Evolutionary conservation across 2,329 filamentous ascomycete species (phyloP).

Genomic region (Fusarium sp.): DNA sequence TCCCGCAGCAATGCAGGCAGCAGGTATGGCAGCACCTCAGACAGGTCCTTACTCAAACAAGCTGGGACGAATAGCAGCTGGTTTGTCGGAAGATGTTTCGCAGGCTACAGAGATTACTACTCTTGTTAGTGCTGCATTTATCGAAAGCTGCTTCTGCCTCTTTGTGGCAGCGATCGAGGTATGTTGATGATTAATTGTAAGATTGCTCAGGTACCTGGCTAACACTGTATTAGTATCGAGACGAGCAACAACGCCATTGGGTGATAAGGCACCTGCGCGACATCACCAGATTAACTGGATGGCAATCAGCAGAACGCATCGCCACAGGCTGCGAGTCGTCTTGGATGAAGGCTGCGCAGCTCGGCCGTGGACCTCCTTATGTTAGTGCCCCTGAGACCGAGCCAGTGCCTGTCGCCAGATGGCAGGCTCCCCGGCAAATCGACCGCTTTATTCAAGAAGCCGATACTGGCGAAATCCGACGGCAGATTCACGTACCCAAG

Average conservation of each 20-base stretch:
- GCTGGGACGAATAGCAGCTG: constrained; percentile 84
- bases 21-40: constrained; percentile 77
- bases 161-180: constrained; percentile 88
- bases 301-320: constrained; percentile 85
- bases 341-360: constrained; percentile 80
- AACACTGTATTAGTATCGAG: constrained; percentile 69
- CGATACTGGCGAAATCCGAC: constrained; percentile 53
- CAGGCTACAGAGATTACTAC: constrained; percentile 74
- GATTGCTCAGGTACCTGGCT: constrained; percentile 11
- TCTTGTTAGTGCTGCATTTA: constrained; percentile 81
- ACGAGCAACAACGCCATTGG: constrained; percentile 80
- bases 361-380: constrained; percentile 83
- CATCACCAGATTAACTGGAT: constrained; percentile 84
- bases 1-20: constrained; percentile 87
- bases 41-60: constrained; percentile 78
- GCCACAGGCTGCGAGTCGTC: constrained; percentile 84
- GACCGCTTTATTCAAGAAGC: constrained; percentile 64
- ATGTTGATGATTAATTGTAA: constrained; percentile 32
- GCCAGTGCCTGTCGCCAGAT: constrained; percentile 54
- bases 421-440: constrained; percentile 63
- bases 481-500: constrained; percentile 68
- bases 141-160: constrained; percentile 82
- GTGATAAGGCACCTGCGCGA: constrained; percentile 78
- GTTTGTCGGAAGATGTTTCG: constrained; percentile 69
- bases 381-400: constrained; percentile 56